A percentile compares a stretch with the other conserved stretches of the same genome.
phyloP scores from a whole-genome alignment of 2,329 filamentous ascomycete species.

The Thermoascus crustaceus region DNA sequence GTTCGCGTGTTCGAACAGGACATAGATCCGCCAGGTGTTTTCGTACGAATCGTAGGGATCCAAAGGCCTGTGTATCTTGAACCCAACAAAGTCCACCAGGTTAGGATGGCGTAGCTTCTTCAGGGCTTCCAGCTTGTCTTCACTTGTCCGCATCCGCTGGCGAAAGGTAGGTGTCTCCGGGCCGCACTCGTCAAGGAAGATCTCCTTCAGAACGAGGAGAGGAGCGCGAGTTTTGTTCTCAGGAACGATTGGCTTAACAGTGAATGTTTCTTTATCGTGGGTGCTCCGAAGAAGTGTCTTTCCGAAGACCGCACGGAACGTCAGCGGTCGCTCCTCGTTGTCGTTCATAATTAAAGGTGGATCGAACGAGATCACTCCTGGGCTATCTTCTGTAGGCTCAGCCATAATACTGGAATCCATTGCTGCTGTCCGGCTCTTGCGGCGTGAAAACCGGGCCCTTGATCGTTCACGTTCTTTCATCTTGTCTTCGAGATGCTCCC shows the following conservation, averaged over 20 bases:
- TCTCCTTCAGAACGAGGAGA: constrained; percentile 65
- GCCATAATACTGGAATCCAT: constrained; percentile 20
- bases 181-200: constrained; percentile 49
- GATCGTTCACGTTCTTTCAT: constrained; percentile 29
- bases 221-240: constrained; percentile 49
- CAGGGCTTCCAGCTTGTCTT: constrained; percentile 65
- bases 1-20: constrained; percentile 68
- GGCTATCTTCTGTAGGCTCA: constrained; percentile 26
- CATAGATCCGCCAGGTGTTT: constrained; percentile 60
- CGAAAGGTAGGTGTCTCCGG: constrained; percentile 60
- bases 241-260: constrained; percentile 60
- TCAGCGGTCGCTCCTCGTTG: constrained; percentile 52
- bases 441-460: constrained; percentile 28
- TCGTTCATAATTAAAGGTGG: constrained; percentile 50
- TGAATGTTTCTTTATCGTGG: constrained; percentile 55
- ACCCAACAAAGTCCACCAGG: constrained; percentile 71
- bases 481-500: constrained; percentile 32
- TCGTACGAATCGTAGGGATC: constrained; percentile 32
- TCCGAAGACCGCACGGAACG: constrained; percentile 63
- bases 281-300: constrained; percentile 60
- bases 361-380: constrained; percentile 35
- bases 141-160: constrained; percentile 66
- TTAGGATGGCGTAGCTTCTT: constrained; percentile 69
- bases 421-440: constrained; percentile 30
- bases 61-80: constrained; percentile 58